A percentile compares a stretch with the other conserved stretches of the same genome.
Evolutionary conservation across 2,329 filamentous ascomycete genomes (phyloP).

Genomic region (Sclerotinia trifoliorum): DNA sequence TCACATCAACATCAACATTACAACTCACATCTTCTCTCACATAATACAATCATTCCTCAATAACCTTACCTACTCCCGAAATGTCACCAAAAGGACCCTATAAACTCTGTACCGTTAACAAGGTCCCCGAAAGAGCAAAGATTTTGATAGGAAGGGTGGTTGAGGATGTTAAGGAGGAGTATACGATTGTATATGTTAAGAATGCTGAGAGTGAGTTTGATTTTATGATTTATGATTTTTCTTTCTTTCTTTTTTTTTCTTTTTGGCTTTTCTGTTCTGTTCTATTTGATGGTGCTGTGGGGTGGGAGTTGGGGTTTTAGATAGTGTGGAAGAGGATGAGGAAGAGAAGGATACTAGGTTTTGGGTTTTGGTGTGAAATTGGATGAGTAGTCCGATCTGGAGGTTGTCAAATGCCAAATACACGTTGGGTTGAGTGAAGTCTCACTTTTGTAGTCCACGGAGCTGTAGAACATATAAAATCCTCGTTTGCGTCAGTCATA

Average conservation of each 20-base stretch:
- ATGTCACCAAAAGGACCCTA: slow-evolving; percentile 54
- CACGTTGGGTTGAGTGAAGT: neutral
- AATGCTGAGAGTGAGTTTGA: slow-evolving; percentile 57
- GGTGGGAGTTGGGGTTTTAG: too few relatives aligned
- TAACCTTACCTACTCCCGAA: too few relatives aligned
- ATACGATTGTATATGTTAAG: slow-evolving; percentile 60
- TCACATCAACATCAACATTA: too few relatives aligned
- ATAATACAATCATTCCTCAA: neutral
- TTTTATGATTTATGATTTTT: neutral
- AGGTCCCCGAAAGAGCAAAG: slow-evolving; percentile 63
- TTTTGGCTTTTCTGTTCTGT: too few relatives aligned
- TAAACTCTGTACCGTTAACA: slow-evolving; percentile 67
- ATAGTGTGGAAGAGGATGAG: neutral
- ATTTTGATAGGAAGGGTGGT: slow-evolving; percentile 59
- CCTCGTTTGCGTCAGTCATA: neutral
- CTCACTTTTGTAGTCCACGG: neutral
- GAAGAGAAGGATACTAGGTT: neutral
- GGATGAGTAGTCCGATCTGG: neutral
- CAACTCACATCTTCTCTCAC: neutral
- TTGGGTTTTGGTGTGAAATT: neutral
- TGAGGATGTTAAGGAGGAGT: slow-evolving; percentile 60
- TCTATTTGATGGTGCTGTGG: too few relatives aligned
- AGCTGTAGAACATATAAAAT: neutral
- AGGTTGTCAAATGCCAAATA: neutral
- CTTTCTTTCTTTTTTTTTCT: too few relatives aligned